These are phyloP conservation scores for Glycine latifolia DNA, from an alignment of 306 rosid species.

Conservation along the genomic window DNA sequence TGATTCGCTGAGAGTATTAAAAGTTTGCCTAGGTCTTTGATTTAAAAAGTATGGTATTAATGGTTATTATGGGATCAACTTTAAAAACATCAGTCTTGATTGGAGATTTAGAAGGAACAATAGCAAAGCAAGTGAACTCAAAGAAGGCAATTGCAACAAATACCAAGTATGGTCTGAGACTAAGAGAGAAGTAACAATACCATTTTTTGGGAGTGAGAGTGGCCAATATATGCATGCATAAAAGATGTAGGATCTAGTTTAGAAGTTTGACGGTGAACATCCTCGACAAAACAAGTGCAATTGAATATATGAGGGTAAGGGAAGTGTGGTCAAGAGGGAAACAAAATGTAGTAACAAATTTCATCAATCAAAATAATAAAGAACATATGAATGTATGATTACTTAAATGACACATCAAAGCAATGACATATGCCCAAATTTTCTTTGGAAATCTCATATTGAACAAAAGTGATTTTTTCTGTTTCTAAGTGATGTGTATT, in stretches of 20 bases:
- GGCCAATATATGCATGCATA: neutral
- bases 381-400: neutral
- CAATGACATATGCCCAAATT: neutral
- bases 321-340: neutral
- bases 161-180: neutral
- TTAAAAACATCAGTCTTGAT: neutral
- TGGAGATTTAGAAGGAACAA: neutral
- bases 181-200: neutral
- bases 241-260: conserved; percentile 2
- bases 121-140: neutral
- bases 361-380: neutral
- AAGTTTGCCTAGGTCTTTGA: neutral
- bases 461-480: neutral
- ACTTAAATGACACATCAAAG: neutral
- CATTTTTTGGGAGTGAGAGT: neutral
- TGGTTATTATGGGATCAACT: neutral
- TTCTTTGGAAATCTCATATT: neutral
- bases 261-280: neutral
- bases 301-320: neutral
- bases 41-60: neutral
- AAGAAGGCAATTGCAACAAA: neutral
- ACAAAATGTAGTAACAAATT: neutral
- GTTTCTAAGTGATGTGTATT: neutral
- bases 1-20: neutral
- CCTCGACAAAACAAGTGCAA: neutral